phyloP scores from a whole-genome alignment of 2,329 filamentous ascomycete genomes.

The Bipolaris sorokiniana region DNA sequence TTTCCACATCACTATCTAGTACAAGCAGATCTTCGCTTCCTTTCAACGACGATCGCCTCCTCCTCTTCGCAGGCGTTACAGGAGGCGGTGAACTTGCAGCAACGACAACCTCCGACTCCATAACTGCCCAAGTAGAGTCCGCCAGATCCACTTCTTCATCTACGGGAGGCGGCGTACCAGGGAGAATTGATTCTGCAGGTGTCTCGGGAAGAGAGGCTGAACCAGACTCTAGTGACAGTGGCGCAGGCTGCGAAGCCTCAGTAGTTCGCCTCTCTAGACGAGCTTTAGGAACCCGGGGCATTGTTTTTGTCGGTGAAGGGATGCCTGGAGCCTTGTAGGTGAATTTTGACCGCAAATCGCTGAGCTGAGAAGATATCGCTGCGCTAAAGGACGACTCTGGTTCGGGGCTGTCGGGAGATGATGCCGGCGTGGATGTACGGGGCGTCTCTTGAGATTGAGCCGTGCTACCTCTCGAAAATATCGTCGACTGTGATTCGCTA shows the following conservation, averaged over 20 bases:
- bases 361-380: constrained; percentile 37
- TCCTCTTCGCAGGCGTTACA: constrained; percentile 27
- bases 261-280: constrained; percentile 15
- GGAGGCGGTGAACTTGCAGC: constrained; percentile 37
- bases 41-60: constrained; percentile 35
- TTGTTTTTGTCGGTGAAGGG: constrained; percentile 7
- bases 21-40: constrained; percentile 57
- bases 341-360: constrained; percentile 41
- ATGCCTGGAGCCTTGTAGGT: constrained; percentile 26
- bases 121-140: constrained; percentile 35
- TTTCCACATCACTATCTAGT: constrained; percentile 53
- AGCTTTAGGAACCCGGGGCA: constrained; percentile 7
- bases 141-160: constrained; percentile 22
- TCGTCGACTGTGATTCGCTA: constrained; percentile 39
- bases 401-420: constrained; percentile 39
- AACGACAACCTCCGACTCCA: constrained; percentile 42
- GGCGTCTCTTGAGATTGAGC: constrained; percentile 34
- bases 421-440: constrained; percentile 40
- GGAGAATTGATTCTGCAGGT: constrained; percentile 11
- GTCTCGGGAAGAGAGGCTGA: not conserved
- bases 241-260: constrained; percentile 14
- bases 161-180: constrained; percentile 12
- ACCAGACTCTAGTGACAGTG: constrained; percentile 10
- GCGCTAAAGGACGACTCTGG: constrained; percentile 34
- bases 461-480: constrained; percentile 30